Evolutionary conservation across 345 rosid genomes (phyloP), one percentile per base, ranked within the genome.

Genomic region (Citrus medica): DNA sequence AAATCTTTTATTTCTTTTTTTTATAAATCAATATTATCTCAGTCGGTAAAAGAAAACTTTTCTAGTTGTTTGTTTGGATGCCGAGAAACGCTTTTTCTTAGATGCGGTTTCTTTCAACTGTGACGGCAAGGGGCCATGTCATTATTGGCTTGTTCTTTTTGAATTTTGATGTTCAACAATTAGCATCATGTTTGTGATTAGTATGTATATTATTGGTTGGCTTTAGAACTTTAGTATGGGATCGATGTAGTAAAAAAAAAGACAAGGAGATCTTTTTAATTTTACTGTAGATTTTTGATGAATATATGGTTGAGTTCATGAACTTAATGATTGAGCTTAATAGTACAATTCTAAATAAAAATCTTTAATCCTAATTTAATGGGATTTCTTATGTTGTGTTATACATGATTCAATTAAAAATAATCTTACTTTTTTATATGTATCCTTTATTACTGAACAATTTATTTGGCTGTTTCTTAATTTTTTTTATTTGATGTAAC

Each of bases 141-240:
- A 85, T 84, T 79, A 77, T 82, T 81, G 79, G 67, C 74, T 27
- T 73, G 66, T 81, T 69, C 63, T 82, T 79, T 81, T 83, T 75
- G 35, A 75, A 19, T 83, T 80, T 67, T 71, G 40, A 30, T 66
- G 70, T 16, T 6, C 61, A 60, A 28, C 42, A 58, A 28, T 40
- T 59, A 27, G 75, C 53, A 28, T 42, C 30, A 64, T 56, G 55
- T 79, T 53, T 81, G 83, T 79, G 37, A 21, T 63, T 83, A 71
- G 28, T 72, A 69, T 74, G 76, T 68, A 79, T 61, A 77, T 79
- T 61, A 70, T 69, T 71, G 70, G 76, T 75, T 70, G 60, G 75
- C 51, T 32, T 30, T 35, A 33, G 17, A 24, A 59, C 62, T n/a
- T 74, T 74, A 40, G 24, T 9, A 74, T 12, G 22, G 25, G 37